These are phyloP conservation scores for Fusarium tuaranense DNA, from an alignment of 2,329 filamentous ascomycete species.

Conservation along the genomic window DNA sequence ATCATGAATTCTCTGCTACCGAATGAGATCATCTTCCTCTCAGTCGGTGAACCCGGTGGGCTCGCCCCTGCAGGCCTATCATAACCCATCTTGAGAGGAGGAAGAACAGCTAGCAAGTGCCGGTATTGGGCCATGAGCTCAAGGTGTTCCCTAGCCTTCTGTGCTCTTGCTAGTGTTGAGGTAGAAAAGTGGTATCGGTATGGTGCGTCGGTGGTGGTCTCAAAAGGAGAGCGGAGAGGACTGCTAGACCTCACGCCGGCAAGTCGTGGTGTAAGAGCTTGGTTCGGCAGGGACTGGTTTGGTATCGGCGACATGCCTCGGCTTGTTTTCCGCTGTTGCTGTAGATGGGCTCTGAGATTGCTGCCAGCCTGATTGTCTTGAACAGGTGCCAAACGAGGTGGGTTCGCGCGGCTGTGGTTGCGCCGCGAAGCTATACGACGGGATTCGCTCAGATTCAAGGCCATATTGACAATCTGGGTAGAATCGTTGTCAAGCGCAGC, in stretches of 20 bases:
- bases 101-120: slow-evolving; percentile 80
- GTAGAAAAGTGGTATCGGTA: slow-evolving; percentile 78
- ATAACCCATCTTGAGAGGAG: slow-evolving; percentile 71
- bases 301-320: slow-evolving; percentile 71
- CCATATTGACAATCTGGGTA: slow-evolving; percentile 92
- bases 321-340: slow-evolving; percentile 74
- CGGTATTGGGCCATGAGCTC: slow-evolving; percentile 89
- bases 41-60: slow-evolving; percentile 55
- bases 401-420: slow-evolving; percentile 64
- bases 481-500: slow-evolving; percentile 76
- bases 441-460: slow-evolving; percentile 87
- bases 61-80: slow-evolving; percentile 55
- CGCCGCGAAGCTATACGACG: slow-evolving; percentile 72
- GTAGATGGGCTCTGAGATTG: slow-evolving; percentile 76
- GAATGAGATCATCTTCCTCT: slow-evolving; percentile 46
- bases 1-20: slow-evolving; percentile 47
- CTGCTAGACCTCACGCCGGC: slow-evolving; percentile 56
- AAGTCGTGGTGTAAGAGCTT: slow-evolving; percentile 53
- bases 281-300: slow-evolving; percentile 50
- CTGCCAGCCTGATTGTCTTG: slow-evolving; percentile 66
- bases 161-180: slow-evolving; percentile 83
- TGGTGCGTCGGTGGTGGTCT: slow-evolving; percentile 54
- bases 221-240: slow-evolving; percentile 62
- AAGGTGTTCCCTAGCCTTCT: slow-evolving; percentile 86
- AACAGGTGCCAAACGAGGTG: slow-evolving; percentile 63